Conservation (phyloP, 306 rosid species). For the Prosopis cineraria region DNA sequence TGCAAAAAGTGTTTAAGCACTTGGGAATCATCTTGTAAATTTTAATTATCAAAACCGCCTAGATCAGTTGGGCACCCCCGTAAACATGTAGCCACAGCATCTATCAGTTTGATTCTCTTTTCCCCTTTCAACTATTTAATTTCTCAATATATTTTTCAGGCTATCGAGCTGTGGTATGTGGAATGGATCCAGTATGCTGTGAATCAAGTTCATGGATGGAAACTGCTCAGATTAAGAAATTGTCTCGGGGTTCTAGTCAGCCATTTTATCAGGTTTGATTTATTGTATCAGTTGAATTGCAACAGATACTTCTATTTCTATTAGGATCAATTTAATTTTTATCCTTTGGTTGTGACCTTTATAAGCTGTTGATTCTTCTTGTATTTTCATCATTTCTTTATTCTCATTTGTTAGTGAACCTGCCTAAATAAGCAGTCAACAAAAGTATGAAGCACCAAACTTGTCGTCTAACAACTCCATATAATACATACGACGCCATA, state of each 20-base stretch:
- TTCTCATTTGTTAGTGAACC: conserved; percentile 5
- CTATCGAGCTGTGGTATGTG: conserved; percentile 82
- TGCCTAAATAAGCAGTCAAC: not conserved
- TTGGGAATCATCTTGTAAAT: conserved; percentile 14
- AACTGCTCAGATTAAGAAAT: conserved; percentile 76
- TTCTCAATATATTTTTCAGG: conserved; percentile 51
- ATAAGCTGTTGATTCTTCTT: conserved; percentile 8
- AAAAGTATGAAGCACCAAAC: not conserved
- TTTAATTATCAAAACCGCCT: not conserved
- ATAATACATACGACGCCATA: not conserved
- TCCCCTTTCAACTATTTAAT: conserved; percentile 24
- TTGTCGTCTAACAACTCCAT: not conserved
- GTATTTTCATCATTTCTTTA: not conserved
- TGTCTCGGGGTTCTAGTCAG: conserved; percentile 74
- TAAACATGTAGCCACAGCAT: not conserved
- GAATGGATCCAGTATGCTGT: conserved; percentile 94
- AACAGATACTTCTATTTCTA: not conserved
- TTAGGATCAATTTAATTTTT: conserved; percentile 17
- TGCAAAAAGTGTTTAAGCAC: not conserved
- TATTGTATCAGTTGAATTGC: not conserved
- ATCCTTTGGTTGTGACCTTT: conserved; percentile 15
- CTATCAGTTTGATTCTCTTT: not conserved
- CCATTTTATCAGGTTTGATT: conserved; percentile 86
- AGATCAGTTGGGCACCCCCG: conserved; percentile 19
- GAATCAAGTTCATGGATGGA: conserved; percentile 97